These are phyloP conservation scores for Colletotrichum sp. DNA, from an alignment of 2,329 filamentous ascomycete genomes.

Conservation along the genomic window DNA sequence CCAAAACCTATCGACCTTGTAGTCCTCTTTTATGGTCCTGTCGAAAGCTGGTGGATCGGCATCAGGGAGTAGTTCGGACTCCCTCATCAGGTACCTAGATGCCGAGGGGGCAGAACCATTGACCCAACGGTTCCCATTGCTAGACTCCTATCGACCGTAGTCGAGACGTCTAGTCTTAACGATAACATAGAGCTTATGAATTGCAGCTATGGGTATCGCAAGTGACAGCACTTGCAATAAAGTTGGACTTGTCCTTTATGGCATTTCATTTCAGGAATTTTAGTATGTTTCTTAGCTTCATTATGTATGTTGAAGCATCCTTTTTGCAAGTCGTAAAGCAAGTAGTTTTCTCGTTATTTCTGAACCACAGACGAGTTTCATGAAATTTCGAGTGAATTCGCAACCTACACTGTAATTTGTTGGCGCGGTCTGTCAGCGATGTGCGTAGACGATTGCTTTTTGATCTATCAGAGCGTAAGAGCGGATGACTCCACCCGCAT, in stretches of 20 bases:
- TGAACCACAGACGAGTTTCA: neutral
- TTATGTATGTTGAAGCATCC: neutral
- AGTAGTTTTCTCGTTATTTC: neutral
- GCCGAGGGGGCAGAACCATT: neutral
- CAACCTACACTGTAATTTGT: neutral
- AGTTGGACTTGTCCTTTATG: neutral
- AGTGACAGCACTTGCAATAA: neutral
- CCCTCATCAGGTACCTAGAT: neutral
- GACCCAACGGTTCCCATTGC: neutral
- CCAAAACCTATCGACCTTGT: neutral
- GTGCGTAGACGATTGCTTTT: neutral
- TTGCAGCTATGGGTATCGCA: neutral
- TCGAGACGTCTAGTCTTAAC: neutral
- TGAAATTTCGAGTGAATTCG: neutral
- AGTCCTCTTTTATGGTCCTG: neutral
- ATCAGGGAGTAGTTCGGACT: neutral
- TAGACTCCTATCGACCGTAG: neutral
- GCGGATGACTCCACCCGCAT: neutral
- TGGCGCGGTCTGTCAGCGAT: neutral
- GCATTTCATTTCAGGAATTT: neutral
- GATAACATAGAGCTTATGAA: neutral
- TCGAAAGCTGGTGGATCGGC: neutral
- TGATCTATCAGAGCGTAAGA: neutral
- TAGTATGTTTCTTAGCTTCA: neutral
- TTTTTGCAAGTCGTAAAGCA: neutral